These are phyloP conservation scores for Rhodosporidiobolus odoratus DNA, from an alignment of 768 basidiomycete species.

Conservation along the genomic window DNA sequence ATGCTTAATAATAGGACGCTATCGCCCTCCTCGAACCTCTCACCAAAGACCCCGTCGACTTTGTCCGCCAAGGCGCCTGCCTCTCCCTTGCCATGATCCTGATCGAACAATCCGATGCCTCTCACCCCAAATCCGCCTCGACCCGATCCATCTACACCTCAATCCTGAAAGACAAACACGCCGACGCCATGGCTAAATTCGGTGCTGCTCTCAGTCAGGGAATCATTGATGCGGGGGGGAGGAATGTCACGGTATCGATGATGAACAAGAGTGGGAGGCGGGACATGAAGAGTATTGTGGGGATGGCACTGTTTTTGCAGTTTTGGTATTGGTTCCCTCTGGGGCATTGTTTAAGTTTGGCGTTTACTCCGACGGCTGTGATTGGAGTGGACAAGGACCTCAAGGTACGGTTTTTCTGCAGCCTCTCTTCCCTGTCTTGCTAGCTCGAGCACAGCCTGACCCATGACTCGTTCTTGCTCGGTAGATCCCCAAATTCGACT, in stretches of 20 bases:
- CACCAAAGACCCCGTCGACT: slow-evolving; percentile 96
- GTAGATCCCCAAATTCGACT: slow-evolving; percentile 88
- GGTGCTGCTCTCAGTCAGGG: slow-evolving; percentile 95
- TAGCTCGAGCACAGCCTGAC: neutral
- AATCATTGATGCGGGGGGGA: slow-evolving; percentile 92
- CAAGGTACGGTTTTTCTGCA: slow-evolving; percentile 55
- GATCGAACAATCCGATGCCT: slow-evolving; percentile 89
- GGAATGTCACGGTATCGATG: slow-evolving; percentile 89
- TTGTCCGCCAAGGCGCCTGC: slow-evolving; percentile 95
- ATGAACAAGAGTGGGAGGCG: slow-evolving; percentile 87
- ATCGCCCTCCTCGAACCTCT: slow-evolving; percentile 94
- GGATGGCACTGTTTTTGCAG: slow-evolving; percentile 96
- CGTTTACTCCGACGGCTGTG: slow-evolving; percentile 91
- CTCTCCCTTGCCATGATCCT: slow-evolving; percentile 94
- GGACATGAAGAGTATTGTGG: slow-evolving; percentile 90
- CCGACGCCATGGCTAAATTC: slow-evolving; percentile 97
- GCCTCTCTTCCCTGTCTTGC: neutral
- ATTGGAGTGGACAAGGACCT: slow-evolving; percentile 83
- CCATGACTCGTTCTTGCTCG: slow-evolving; percentile 4
- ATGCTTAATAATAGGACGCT: slow-evolving; percentile 64
- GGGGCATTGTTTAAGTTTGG: slow-evolving; percentile 82
- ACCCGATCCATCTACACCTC: slow-evolving; percentile 81
- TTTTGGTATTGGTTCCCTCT: slow-evolving; percentile 99
- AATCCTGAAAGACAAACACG: slow-evolving; percentile 91
- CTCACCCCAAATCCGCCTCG: slow-evolving; percentile 70